Conservation (phyloP, 2,329 filamentous ascomycete species). For the Apiospora saccharicola region DNA sequence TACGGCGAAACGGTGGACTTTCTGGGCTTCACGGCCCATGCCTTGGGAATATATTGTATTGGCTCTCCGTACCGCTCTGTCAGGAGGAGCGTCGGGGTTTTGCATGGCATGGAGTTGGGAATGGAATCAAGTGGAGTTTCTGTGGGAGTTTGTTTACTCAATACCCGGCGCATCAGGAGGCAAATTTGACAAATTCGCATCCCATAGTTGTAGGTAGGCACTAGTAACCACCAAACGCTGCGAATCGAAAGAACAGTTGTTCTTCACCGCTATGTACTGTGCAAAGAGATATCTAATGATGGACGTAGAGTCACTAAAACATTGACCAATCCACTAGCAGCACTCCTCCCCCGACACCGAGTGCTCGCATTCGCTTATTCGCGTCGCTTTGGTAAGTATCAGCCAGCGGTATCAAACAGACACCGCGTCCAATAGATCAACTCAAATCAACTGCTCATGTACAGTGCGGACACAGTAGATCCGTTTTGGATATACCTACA, state of each 20-base stretch:
- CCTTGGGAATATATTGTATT: not conserved
- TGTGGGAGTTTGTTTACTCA: not conserved
- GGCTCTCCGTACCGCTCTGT: not conserved
- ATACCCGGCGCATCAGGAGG: constrained; percentile 21
- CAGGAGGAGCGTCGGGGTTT: not conserved
- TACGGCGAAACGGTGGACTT: not conserved
- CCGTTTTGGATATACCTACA: not conserved
- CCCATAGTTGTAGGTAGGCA: not conserved
- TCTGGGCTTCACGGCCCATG: not conserved
- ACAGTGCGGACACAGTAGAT: not conserved
- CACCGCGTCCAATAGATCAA: not conserved
- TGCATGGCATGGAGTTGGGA: constrained; percentile 21
- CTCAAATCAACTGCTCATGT: not conserved
- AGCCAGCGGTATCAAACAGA: not conserved
- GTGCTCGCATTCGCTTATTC: not conserved
- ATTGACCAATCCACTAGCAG: not conserved
- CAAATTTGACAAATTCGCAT: not conserved
- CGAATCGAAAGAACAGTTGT: not conserved
- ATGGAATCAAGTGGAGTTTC: constrained; percentile 14
- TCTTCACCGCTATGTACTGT: not conserved
- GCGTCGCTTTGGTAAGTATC: not conserved
- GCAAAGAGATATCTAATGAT: not conserved
- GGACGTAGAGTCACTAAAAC: not conserved
- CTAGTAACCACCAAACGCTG: not conserved
- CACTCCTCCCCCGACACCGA: too few relatives aligned